Percentiles rank a stretch among this genome's conserved stretches.
These are phyloP conservation scores for Coriaria nepalensis DNA, from an alignment of 306 rosid species.

Conservation along the genomic window DNA sequence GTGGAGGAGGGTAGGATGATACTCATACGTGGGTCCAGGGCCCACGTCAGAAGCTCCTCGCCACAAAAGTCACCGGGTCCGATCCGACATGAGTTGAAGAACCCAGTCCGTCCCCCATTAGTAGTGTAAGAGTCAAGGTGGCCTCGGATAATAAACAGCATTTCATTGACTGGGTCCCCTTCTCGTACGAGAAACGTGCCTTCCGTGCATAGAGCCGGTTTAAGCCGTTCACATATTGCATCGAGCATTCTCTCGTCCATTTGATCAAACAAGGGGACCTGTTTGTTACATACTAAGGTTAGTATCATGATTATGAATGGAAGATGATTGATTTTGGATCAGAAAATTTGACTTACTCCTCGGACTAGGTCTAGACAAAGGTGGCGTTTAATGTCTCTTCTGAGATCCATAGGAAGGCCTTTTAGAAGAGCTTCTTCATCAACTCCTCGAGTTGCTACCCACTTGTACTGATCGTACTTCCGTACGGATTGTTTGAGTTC, in stretches of 20 bases:
- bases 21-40: conserved; percentile 68
- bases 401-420: conserved; percentile 69
- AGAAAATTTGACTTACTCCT: conserved; percentile 36
- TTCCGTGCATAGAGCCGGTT: conserved; percentile 69
- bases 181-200: conserved; percentile 71
- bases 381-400: conserved; percentile 87
- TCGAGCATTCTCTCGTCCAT: conserved; percentile 95
- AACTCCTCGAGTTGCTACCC: conserved; percentile 91
- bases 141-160: conserved; percentile 85
- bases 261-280: conserved; percentile 86
- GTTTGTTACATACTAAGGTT: conserved; percentile 2
- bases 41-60: conserved; percentile 90
- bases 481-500: conserved; percentile 58
- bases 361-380: conserved; percentile 92
- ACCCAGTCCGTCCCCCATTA: conserved; percentile 80
- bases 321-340: background rate
- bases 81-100: conserved; percentile 70
- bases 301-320: conserved; percentile 1
- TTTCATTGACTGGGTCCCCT: conserved; percentile 85
- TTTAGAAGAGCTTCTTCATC: conserved; percentile 75
- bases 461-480: conserved; percentile 74
- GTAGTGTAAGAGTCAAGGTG: conserved; percentile 92
- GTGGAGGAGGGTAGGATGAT: conserved; percentile 71
- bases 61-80: conserved; percentile 94
- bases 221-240: conserved; percentile 87